Conservation (phyloP, 2,329 filamentous ascomycete species). For the Hypoxylon sp. region DNA sequence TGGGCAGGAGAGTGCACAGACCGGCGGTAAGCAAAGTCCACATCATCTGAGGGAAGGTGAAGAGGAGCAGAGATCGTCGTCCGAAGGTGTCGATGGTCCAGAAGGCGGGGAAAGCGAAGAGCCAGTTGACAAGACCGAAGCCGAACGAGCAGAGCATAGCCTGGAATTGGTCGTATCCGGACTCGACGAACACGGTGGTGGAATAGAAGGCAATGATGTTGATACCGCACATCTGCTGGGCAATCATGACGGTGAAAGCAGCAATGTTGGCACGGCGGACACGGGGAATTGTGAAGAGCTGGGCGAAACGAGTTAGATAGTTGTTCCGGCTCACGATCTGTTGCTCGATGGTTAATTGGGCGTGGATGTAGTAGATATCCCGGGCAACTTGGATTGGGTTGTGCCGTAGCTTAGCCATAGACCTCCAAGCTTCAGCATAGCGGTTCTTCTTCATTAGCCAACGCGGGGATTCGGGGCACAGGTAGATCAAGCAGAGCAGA, state of each 20-base stretch:
- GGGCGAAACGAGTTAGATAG: constrained; percentile 72
- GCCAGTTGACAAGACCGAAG: constrained; percentile 74
- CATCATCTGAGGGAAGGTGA: constrained; percentile 77
- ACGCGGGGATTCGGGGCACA: constrained; percentile 75
- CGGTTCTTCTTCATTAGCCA: constrained; percentile 77
- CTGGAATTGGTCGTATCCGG: constrained; percentile 67
- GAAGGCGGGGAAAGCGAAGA: constrained; percentile 74
- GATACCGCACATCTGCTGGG: constrained; percentile 77
- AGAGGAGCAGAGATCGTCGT: constrained; percentile 71
- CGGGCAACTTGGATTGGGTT: constrained; percentile 69
- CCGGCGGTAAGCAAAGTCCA: constrained; percentile 76
- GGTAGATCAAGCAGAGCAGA: constrained; percentile 70
- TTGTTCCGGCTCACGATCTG: constrained; percentile 64
- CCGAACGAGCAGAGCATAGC: constrained; percentile 74
- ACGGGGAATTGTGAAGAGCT: constrained; percentile 77
- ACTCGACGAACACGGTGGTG: constrained; percentile 70
- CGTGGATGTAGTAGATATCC: constrained; percentile 74
- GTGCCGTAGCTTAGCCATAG: constrained; percentile 66
- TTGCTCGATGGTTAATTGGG: constrained; percentile 72
- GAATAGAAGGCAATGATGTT: constrained; percentile 85
- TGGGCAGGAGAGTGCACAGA: constrained; percentile 66
- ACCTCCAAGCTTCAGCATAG: constrained; percentile 71
- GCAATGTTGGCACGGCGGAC: constrained; percentile 80
- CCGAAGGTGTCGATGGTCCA: constrained; percentile 77
- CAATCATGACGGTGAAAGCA: constrained; percentile 84